These are phyloP conservation scores for Narthecium ossifragum DNA, from an alignment of 106 monocot species.

Conservation along the genomic window DNA sequence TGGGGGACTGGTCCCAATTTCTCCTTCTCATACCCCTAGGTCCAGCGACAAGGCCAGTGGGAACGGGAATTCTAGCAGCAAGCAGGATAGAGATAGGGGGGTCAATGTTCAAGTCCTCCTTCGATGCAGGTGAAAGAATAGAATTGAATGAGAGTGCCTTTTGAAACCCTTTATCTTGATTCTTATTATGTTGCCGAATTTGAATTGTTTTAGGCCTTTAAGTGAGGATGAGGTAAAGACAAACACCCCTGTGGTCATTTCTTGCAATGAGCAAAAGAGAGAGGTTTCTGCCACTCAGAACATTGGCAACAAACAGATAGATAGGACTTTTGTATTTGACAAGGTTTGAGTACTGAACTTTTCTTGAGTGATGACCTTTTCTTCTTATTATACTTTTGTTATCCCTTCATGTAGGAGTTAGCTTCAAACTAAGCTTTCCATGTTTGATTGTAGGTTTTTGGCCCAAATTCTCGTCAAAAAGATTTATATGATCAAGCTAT, in stretches of 20 bases:
- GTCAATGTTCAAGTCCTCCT: constrained; percentile 59
- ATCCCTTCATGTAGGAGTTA: no score
- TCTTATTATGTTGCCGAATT: not conserved
- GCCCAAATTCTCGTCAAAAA: constrained; percentile 46
- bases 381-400: no score
- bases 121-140: constrained; percentile 34
- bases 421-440: no score
- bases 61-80: constrained; percentile 17
- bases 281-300: constrained; percentile 40
- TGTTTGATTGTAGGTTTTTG: constrained; percentile 43
- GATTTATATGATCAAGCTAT: constrained; percentile 57
- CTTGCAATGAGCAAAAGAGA: constrained; percentile 36
- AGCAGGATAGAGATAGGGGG: constrained; percentile 40
- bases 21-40: constrained; percentile 37
- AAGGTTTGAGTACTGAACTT: no score
- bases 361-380: no score
- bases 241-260: constrained; percentile 21
- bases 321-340: constrained; percentile 42
- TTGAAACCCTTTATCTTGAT: not conserved
- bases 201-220: constrained; percentile 25
- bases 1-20: constrained; percentile 20
- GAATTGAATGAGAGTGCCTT: not conserved
- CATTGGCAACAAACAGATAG: constrained; percentile 55
- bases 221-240: constrained; percentile 33
- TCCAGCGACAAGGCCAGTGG: constrained; percentile 30